phyloP scores from a whole-genome alignment of 2,329 filamentous ascomycete genomes.

The Botrytis paeoniae region DNA sequence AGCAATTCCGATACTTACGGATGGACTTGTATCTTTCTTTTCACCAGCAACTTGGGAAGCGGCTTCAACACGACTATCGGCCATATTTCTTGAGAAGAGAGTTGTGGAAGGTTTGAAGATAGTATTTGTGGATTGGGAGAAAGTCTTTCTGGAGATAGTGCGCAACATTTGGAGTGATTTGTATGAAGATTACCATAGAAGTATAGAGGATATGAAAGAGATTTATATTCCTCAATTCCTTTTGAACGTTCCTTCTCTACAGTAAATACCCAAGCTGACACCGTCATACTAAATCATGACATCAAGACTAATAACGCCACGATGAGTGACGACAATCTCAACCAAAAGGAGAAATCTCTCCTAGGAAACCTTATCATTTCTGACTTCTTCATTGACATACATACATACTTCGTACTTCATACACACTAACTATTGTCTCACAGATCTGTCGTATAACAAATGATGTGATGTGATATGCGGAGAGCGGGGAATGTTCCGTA shows the following conservation, averaged over 20 bases:
- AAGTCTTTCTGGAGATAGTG: slow-evolving; percentile 6
- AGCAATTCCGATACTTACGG: neutral
- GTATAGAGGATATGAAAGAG: neutral
- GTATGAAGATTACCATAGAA: neutral
- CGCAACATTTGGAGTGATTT: neutral
- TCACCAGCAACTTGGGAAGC: slow-evolving; percentile 2
- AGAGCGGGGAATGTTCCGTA: neutral
- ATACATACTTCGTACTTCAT: no score
- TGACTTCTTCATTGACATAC: neutral
- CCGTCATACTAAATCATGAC: slow-evolving; percentile 2
- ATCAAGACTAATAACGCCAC: neutral
- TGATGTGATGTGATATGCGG: neutral
- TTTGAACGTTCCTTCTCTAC: neutral
- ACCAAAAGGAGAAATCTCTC: neutral
- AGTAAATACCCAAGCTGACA: neutral
- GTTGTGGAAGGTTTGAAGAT: neutral
- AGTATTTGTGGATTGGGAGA: neutral
- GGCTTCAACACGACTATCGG: neutral
- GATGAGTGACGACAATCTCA: neutral
- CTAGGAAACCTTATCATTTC: neutral
- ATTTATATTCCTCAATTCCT: neutral
- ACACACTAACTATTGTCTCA: neutral
- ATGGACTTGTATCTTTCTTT: neutral
- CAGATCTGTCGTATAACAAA: neutral
- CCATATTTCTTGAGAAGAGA: neutral